Percentiles rank a stretch among this genome's conserved stretches.
Conservation (phyloP, 176 grass and related monocot genomes). For the Pharus latifolius region DNA sequence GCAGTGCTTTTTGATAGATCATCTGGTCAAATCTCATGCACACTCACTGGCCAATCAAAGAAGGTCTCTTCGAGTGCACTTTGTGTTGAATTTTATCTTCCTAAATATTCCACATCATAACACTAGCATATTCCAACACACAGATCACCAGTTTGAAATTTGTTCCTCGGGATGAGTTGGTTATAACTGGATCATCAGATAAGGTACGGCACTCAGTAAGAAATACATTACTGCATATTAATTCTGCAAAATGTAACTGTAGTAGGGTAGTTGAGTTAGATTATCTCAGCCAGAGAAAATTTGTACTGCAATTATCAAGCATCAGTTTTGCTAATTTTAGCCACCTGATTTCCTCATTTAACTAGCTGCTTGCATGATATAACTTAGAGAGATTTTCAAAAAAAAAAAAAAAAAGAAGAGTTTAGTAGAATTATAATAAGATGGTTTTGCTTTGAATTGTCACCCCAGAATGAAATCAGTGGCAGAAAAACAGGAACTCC, state of each 20-base stretch:
- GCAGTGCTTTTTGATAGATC: constrained; percentile 83
- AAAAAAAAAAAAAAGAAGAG: no score
- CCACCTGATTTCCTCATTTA: neutral
- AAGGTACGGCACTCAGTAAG: constrained; percentile 48
- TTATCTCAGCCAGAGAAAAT: neutral
- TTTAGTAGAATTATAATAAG: no score
- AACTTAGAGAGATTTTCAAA: no score
- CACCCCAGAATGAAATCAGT: neutral
- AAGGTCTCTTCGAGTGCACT: constrained; percentile 45
- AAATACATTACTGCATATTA: no score
- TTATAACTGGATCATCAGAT: constrained; percentile 84
- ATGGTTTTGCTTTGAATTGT: neutral
- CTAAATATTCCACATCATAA: neutral
- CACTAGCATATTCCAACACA: neutral
- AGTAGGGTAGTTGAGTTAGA: no score
- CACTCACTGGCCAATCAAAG: constrained; percentile 91
- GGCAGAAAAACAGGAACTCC: neutral
- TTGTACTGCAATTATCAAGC: neutral
- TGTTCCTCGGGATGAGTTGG: constrained; percentile 58
- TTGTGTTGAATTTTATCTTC: constrained; percentile 3
- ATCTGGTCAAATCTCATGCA: constrained; percentile 88
- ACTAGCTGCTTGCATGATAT: no score
- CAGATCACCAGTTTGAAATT: constrained; percentile 96
- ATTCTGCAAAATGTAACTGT: no score
- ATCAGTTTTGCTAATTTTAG: constrained; percentile 3